A percentile compares a stretch with the other conserved stretches of the same genome.
Conservation (phyloP, 805 yeast species). For the Starmerella ratchasimensis region DNA sequence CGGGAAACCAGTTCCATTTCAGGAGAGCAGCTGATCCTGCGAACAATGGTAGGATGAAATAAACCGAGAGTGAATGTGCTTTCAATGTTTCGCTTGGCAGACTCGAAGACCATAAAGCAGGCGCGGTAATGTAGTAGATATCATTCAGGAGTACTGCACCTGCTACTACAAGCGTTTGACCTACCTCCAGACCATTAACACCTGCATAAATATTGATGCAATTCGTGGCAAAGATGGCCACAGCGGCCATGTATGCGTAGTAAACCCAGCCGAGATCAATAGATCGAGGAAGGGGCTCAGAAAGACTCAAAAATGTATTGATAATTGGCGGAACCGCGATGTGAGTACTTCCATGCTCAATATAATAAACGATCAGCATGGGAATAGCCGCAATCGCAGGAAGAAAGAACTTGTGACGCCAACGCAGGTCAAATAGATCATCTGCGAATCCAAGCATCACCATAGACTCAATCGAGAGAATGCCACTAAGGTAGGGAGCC, state of each 20-base stretch:
- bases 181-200: constrained; percentile 90
- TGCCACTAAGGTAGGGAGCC: constrained; percentile 73
- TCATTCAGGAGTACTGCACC: constrained; percentile 64
- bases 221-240: constrained; percentile 89
- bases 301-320: constrained; percentile 17
- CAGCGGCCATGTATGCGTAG: constrained; percentile 79
- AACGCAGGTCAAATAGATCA: constrained; percentile 86
- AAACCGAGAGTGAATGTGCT: constrained; percentile 69
- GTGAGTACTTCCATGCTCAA: constrained; percentile 84
- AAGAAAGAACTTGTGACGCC: constrained; percentile 93
- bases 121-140: constrained; percentile 38
- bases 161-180: constrained; percentile 75
- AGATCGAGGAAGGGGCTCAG: too few species aligned
- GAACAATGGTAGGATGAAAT: constrained; percentile 68
- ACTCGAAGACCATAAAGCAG: neutral
- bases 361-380: constrained; percentile 74
- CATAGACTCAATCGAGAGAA: constrained; percentile 72
- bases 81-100: constrained; percentile 51
- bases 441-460: constrained; percentile 79
- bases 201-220: constrained; percentile 95
- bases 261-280: constrained; percentile 70
- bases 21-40: constrained; percentile 72
- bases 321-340: constrained; percentile 68
- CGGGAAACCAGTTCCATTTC: constrained; percentile 79
- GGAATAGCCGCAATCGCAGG: constrained; percentile 95